Evolutionary conservation across 768 basidiomycete genomes (phyloP), one percentile per base, ranked within the genome.

Genomic region (Mycena venus): DNA sequence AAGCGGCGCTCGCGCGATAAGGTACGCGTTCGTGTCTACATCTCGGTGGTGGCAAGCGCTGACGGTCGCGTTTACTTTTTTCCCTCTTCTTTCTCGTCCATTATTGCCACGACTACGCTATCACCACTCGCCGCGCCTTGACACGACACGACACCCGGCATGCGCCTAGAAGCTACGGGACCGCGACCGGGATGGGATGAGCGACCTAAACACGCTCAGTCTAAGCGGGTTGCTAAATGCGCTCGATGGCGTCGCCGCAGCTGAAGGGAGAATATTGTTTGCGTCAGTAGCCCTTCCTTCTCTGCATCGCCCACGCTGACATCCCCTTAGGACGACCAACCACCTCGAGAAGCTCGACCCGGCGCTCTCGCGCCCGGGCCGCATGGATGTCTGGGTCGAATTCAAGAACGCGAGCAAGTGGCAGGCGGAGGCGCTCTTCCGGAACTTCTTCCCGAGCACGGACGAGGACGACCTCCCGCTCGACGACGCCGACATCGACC

Each of bases 371-470:
- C 93, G 96, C 65, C 95, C 96, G 7, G 96, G 96, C 21, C 93
- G 94, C 32, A 95, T 95, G 94, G 96, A 97, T 79, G 94, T 98
- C 10, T 95, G 95, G 92, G 89, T 97, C 56, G 94, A 96, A 82
- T 97, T 97, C 87, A 94, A 92, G 86, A 92, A 94, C 74, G 93
- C 96, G 38, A 93, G 91, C 73, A 92, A 92, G 76, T 93, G 92
- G 90, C 95, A 97, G 80, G 95, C 95, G 0, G 94, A 96, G 82
- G 91, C 91, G 25, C 88, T 96, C 49, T 96, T 96, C 91, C 90
- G 93, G 73, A 96, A 96, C 84, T 96, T 96, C 85, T 96, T 96
- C 92, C 95, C 95, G 0, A 94, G 90, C 19, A 86, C 90, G 12
- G 93, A 94, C 62, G 86, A 85, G 58, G 88, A 90, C 32, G 80